Base-by-base conservation (phyloP, 805 yeast species). In the Scheffersomyces stipitis region DNA sequence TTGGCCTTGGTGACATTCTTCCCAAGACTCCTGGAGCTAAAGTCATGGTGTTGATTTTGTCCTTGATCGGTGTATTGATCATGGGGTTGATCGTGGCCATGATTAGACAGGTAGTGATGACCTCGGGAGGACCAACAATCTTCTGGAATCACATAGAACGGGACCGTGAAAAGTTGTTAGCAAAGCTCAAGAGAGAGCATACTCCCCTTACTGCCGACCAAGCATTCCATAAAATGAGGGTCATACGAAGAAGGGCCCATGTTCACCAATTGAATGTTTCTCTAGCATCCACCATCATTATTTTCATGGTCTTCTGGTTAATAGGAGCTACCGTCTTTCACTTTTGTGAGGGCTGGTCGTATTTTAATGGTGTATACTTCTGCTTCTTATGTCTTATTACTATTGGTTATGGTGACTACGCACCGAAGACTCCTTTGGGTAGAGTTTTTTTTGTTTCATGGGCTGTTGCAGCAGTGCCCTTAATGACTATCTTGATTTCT, bases 381-480 rank as follows among this genome's bases (percentile, higher is more conserved):
- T 78, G 90, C 42, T 79, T 83, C 44, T 62, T 85, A 27, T 80
- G 91, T 50, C 71, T 89, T 35, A 61, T 87, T 5, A 86, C 96
- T 0, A 83, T 89, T 38, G 96, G 96, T 1, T 87, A 85, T 58
- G 96, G 96, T 20, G 89, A 82, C 52, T 80, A 67, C 47, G 68
- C 78, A 1, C 95, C 96, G 1, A 38, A 33, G 1, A 60, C 81
- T 0, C 61, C 80, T 1, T 81, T 84, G 4, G 95, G 95, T 1
- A 63, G 83, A 28, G 75, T 83, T 1, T 78, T 87, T 46, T 88
- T 88, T 49, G 78, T 86, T 5, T 60, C 79, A 7, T 89, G 96
- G 96, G 83, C 89, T 0, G 55, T 89, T 15, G 66, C 80, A 5
- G 95, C 96, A 0, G 82, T 89, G 15, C 96, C 96, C 1, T 66